These are phyloP conservation scores for Naegleria fowleri DNA, from an alignment of 208 protist genomes.

Conservation along the genomic window DNA sequence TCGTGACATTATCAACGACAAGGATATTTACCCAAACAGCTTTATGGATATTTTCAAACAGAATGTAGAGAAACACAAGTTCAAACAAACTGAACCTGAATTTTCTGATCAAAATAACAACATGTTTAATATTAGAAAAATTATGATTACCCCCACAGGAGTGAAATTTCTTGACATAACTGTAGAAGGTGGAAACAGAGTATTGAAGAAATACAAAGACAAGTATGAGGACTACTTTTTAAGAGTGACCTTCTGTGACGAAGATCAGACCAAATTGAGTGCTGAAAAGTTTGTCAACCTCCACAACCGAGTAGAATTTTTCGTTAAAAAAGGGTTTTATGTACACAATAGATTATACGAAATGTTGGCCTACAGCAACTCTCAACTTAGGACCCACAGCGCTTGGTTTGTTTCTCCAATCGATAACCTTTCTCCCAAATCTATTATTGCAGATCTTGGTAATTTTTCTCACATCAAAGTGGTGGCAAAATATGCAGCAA, in stretches of 20 bases:
- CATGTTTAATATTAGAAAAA: not conserved
- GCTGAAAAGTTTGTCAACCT: not conserved
- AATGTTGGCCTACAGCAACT: not conserved
- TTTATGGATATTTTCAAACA: not conserved
- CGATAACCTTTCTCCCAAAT: not conserved
- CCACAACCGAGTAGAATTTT: not conserved
- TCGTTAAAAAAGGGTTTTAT: not conserved
- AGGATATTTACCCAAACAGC: not conserved
- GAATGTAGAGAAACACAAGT: not conserved
- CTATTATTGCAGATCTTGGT: not conserved
- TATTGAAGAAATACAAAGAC: not conserved
- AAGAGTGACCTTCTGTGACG: not conserved
- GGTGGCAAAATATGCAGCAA: not conserved
- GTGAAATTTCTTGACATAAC: not conserved
- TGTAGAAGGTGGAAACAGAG: not conserved
- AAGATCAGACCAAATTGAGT: not conserved
- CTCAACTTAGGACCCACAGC: not conserved
- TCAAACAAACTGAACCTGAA: not conserved
- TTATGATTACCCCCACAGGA: not conserved
- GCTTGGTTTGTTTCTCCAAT: not conserved
- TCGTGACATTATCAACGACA: not conserved
- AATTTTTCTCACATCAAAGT: not conserved
- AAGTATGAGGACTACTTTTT: not conserved
- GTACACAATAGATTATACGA: not conserved
- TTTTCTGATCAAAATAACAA: not conserved